Evolutionary conservation across 768 basidiomycete genomes (phyloP), one percentile per base, ranked within the genome.

Genomic region (Amanita thiersii): DNA sequence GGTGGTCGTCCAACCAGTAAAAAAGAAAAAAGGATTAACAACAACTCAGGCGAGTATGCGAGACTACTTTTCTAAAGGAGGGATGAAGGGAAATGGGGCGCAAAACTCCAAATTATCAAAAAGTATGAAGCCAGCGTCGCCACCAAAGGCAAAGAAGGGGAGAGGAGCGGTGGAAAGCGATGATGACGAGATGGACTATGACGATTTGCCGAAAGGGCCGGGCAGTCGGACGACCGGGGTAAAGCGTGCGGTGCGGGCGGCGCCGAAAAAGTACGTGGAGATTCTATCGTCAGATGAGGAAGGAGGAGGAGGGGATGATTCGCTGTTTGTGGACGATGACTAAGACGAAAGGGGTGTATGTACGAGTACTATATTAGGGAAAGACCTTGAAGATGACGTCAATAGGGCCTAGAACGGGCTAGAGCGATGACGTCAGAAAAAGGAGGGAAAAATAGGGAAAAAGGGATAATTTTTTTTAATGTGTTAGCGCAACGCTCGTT

Each of bases 221-320:
- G 72, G 71, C 2, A 51, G 58, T 8, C 24, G n/a, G n/a, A 18
- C 19, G 25, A 54, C 60, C 14, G 62, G 65, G 17, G 67, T 73
- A 9, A 64, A 64, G 40, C 71, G 79, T 18, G 65, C 72, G n/a
- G 70, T 69, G 8, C 56, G 69, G 43, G 66, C 61, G 6, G 62
- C 65, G 31, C 53, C 67, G 40, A 79, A 77, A 68, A 77, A 78
- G 48, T 85, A 79, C 58, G 64, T 83, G 8, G 81, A 82, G 50
- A 64, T 81, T 31, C 56, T 56, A 47, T 74, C 72, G 1, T 72
- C 71, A 38, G 66, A 70, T 33, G 72, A 69, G 3, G 68, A 68
- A 10, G 70, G 65, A 4, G 65, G 56, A 20, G 68, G 60, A 2
- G 62, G 50, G n/a, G 66, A 69, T 31, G 66, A 59, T 30, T 70